phyloP scores from a whole-genome alignment of 768 basidiomycete species.

The Cyclocybe aegerita region DNA sequence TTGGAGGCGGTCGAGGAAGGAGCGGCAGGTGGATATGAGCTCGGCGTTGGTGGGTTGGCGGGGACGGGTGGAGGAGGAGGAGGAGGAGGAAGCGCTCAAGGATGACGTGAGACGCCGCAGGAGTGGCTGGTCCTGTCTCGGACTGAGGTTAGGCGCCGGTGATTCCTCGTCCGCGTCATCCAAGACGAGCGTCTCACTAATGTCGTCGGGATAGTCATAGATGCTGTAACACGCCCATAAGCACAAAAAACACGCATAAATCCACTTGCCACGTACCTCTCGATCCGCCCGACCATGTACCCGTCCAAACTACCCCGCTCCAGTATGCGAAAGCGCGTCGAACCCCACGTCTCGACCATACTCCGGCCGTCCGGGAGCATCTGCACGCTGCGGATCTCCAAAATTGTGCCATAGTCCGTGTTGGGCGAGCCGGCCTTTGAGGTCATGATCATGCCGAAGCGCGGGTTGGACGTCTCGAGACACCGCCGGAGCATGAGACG shows the following conservation, averaged over 20 bases:
- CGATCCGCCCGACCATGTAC: slow-evolving; percentile 83
- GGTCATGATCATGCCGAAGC: slow-evolving; percentile 93
- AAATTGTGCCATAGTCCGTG: slow-evolving; percentile 84
- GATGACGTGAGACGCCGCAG: slow-evolving; percentile 13
- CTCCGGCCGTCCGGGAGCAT: slow-evolving; percentile 89
- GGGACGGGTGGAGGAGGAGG: slow-evolving; percentile 5
- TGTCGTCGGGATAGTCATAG: slow-evolving; percentile 35
- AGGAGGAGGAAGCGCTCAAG: slow-evolving; percentile 8
- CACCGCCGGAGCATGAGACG: slow-evolving; percentile 97
- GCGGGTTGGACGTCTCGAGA: slow-evolving; percentile 71
- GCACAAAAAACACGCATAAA: slow-evolving; percentile 10
- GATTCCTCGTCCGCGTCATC: slow-evolving; percentile 5
- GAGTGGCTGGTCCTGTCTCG: not conserved
- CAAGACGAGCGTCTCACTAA: slow-evolving; percentile 26
- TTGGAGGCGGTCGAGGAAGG: slow-evolving; percentile 45
- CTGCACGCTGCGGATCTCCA: slow-evolving; percentile 79
- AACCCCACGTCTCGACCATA: slow-evolving; percentile 67
- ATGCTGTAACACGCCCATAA: slow-evolving; percentile 22
- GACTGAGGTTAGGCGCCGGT: slow-evolving; percentile 9
- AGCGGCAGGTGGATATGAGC: slow-evolving; percentile 45
- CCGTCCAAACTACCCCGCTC: slow-evolving; percentile 86
- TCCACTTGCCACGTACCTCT: slow-evolving; percentile 37
- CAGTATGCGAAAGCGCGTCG: slow-evolving; percentile 80
- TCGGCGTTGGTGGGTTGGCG: slow-evolving; percentile 45
- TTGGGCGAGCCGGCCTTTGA: slow-evolving; percentile 35